A percentile compares a stretch with the other conserved stretches of the same genome.
Evolutionary conservation across 129 eudicot genomes (phyloP).

Genomic region (Artemisia annua): DNA sequence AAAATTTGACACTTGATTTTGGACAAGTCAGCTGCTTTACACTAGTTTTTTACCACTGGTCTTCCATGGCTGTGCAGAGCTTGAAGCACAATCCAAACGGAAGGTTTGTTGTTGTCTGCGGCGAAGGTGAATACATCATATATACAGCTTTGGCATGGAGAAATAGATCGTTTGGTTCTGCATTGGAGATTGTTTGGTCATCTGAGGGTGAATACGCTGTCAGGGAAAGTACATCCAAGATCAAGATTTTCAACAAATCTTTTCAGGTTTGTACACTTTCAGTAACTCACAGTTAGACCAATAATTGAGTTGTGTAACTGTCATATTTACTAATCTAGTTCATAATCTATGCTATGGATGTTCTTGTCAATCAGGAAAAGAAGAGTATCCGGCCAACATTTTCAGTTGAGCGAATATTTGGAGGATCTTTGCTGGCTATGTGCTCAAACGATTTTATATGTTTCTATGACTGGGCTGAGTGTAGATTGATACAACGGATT

Average conservation of each 20-base stretch:
- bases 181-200: constrained; percentile 96
- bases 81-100: constrained; percentile 98
- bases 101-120: constrained; percentile 97
- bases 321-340: not conserved
- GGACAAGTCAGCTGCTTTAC: not conserved
- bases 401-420: constrained; percentile 85
- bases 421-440: constrained; percentile 87
- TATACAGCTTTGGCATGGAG: constrained; percentile 99
- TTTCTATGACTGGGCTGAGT: constrained; percentile 98
- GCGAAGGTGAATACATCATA: constrained; percentile 97
- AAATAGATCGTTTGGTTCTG: constrained; percentile 97
- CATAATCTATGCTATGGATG: not conserved
- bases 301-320: constrained; percentile 6
- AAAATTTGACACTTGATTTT: constrained; percentile 7
- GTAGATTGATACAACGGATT: constrained; percentile 86
- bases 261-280: constrained; percentile 58
- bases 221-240: constrained; percentile 96
- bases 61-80: constrained; percentile 49
- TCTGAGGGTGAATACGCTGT: constrained; percentile 96
- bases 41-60: not conserved
- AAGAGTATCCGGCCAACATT: constrained; percentile 95
- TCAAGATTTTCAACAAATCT: constrained; percentile 83
- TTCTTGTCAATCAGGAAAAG: constrained; percentile 64
- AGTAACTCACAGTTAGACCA: constrained; percentile 3
- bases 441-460: constrained; percentile 96